These are phyloP conservation scores for Botryosphaeria dothidea DNA, from an alignment of 2,329 filamentous ascomycete genomes.

Conservation along the genomic window DNA sequence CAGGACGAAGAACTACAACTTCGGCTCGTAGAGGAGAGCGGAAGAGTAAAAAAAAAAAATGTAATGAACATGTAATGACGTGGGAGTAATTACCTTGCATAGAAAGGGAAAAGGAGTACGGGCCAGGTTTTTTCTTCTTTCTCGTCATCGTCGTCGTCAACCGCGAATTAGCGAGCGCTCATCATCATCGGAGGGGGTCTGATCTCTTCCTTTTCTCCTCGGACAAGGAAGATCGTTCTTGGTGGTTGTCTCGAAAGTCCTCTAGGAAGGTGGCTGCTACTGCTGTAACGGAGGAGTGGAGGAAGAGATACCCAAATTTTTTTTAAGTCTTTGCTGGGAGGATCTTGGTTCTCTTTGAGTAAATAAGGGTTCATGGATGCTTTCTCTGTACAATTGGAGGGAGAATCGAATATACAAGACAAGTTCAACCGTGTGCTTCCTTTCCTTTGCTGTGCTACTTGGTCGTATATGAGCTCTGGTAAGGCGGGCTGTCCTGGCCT, in stretches of 20 bases:
- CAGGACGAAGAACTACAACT: constrained; percentile 12
- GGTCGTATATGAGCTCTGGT: too few species aligned
- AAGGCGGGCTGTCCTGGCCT: too few species aligned
- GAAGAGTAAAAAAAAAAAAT: not conserved
- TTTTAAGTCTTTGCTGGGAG: not conserved
- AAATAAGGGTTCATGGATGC: not conserved
- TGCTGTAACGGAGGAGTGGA: not conserved
- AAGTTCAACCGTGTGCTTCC: not conserved
- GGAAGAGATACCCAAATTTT: not conserved
- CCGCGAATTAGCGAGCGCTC: not conserved
- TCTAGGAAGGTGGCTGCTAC: not conserved
- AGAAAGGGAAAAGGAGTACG: constrained; percentile 1
- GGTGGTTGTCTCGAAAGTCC: not conserved
- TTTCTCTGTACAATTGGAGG: not conserved
- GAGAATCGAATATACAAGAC: not conserved
- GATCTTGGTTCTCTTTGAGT: not conserved
- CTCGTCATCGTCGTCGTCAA: not conserved
- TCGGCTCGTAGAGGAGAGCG: not conserved
- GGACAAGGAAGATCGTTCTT: not conserved
- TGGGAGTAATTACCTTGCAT: not conserved
- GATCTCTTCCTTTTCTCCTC: not conserved
- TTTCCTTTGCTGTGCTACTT: too few species aligned
- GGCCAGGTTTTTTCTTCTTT: not conserved
- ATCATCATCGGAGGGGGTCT: not conserved
- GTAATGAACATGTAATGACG: constrained; percentile 4